Conservation (phyloP, 2,329 filamentous ascomycete genomes). For the Penicillium sp. region DNA sequence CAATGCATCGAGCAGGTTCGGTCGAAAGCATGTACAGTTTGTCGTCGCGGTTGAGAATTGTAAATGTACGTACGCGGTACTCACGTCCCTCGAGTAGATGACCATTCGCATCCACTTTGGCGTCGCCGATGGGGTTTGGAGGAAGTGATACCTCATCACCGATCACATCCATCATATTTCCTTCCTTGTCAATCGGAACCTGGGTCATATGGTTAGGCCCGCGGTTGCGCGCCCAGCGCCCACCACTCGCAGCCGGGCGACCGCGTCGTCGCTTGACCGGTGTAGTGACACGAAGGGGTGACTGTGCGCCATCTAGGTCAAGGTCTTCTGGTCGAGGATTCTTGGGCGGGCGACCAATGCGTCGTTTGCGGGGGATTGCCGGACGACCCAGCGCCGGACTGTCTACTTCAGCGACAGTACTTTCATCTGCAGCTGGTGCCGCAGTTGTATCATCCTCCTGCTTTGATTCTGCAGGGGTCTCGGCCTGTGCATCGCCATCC, state of each 20-base stretch:
- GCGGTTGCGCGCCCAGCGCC: constrained; percentile 74
- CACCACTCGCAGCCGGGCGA: constrained; percentile 58
- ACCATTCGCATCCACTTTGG: constrained; percentile 89
- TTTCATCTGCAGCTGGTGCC: constrained; percentile 42
- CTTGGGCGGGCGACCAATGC: constrained; percentile 84
- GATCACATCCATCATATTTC: constrained; percentile 85
- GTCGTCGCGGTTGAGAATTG: constrained; percentile 78
- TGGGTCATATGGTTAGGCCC: constrained; percentile 72
- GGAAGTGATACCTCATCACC: constrained; percentile 91
- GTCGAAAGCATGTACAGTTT: constrained; percentile 98
- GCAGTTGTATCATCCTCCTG: constrained; percentile 53
- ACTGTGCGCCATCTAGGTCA: constrained; percentile 52
- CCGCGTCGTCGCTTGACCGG: constrained; percentile 64
- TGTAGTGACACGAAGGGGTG: constrained; percentile 50
- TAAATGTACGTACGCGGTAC: constrained; percentile 95
- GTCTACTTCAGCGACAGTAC: constrained; percentile 50
- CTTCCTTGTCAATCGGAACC: constrained; percentile 90
- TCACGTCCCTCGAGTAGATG: constrained; percentile 82
- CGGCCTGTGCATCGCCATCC: constrained; percentile 42
- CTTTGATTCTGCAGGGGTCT: constrained; percentile 20
- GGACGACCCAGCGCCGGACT: constrained; percentile 59
- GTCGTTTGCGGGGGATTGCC: constrained; percentile 69
- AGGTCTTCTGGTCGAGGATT: constrained; percentile 82
- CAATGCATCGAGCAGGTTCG: constrained; percentile 92
- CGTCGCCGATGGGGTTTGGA: constrained; percentile 84